These are phyloP conservation scores for Hyaloperonospora arabidopsidis DNA, from an alignment of 352 stramenopile species.

Conservation along the genomic window DNA sequence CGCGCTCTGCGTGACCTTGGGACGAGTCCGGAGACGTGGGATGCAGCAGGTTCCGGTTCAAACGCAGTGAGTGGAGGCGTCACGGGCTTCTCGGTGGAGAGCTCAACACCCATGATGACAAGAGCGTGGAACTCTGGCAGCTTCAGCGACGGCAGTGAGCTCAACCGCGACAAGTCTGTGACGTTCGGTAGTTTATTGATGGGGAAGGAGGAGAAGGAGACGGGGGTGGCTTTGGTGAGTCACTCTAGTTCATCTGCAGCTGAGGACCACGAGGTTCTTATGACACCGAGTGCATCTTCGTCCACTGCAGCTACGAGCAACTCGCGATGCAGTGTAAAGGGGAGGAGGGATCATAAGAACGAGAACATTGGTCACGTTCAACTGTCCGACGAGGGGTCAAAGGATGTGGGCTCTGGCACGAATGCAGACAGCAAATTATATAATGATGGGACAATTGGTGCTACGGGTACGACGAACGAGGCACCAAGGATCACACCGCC, in stretches of 20 bases:
- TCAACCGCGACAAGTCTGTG: conserved; percentile 12
- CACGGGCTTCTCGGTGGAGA: conserved; percentile 13
- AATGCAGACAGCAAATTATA: conserved; percentile 11
- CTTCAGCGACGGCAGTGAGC: conserved; percentile 7
- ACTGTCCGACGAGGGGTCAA: conserved; percentile 3
- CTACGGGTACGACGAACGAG: conserved; percentile 6
- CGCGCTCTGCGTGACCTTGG: conserved; percentile 6
- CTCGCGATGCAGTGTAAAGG: conserved; percentile 4
- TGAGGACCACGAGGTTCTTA: neutral
- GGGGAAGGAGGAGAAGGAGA: neutral
- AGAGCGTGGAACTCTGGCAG: conserved; percentile 14
- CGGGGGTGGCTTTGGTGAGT: neutral
- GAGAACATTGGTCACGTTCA: conserved; percentile 3
- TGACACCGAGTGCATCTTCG: neutral
- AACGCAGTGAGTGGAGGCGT: conserved; percentile 15
- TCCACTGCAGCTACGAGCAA: neutral
- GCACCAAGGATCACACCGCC: neutral
- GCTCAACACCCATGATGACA: conserved; percentile 8
- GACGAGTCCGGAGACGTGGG: neutral
- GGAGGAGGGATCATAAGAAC: neutral
- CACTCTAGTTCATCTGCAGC: conserved; percentile 1
- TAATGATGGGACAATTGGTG: conserved; percentile 4
- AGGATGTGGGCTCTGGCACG: conserved; percentile 6
- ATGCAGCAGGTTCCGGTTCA: conserved; percentile 5
- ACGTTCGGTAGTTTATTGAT: conserved; percentile 18